Evolutionary conservation across 345 rosid genomes (phyloP), one percentile per base, ranked within the genome.

Genomic region (Sonneratia alba): DNA sequence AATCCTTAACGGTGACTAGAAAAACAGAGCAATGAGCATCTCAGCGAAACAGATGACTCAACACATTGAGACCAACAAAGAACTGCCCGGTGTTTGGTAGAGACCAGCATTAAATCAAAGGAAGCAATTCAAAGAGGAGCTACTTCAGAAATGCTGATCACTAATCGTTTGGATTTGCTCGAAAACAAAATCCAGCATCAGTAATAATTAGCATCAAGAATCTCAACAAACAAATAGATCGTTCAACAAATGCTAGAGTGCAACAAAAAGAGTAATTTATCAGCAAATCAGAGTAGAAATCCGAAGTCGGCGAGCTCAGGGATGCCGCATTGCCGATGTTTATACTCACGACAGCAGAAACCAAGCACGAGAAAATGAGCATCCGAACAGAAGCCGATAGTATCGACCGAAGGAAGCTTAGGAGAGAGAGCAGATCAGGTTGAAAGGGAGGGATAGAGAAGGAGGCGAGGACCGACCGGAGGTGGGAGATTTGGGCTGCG

Each of bases 401-500:
- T 7, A 13, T 22, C 32, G 6, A 21, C 24, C 19, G 61, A 21
- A 21, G 22, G 61, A 3, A 53, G 34, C 6, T 22, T 57, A 40
- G 40, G 24, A 61, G 19, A 70, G 56, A 71, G 70, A 78, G 56
- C 76, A 79, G 82, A 85, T 80, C 80, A 79, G 85, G 86, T 88
- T 87, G 71, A 76, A 68, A 49, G 66, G 69, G 81, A 72, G 75
- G 4, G n/a, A 53, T 43, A 15, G 6, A 43, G 53, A 34, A 12
- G 66, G 45, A 42, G 21, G 56, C 56, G 56, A 15, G 57, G 24
- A 53, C 59, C 59, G 71, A 92, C 99, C 99, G 71, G 89, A 79
- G 78, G 83, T 76, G 1, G 93, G 93, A 34, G 96, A 85, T 75
- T 86, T 82, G 9, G 86, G 89, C 80, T 75, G 89, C 56, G 89